Conservation (phyloP, 192 early-diverging fungal species). For the Coemansia sp. region DNA sequence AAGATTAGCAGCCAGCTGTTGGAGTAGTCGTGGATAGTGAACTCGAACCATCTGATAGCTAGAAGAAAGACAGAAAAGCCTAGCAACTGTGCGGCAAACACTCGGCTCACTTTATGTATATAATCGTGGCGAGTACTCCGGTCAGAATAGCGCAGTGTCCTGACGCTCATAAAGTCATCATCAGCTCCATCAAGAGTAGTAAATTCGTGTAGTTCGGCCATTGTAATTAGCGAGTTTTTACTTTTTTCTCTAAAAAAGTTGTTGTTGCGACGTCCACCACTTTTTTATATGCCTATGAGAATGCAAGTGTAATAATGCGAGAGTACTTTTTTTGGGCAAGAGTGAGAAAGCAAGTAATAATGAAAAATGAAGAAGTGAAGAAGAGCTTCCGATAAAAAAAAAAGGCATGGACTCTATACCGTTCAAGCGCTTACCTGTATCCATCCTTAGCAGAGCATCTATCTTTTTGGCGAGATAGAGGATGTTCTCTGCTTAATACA, state of each 20-base stretch:
- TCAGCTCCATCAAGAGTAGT: not conserved
- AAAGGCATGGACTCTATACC: not conserved
- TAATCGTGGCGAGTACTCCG: slow-evolving; percentile 2
- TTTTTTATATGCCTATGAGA: not conserved
- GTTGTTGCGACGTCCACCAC: not conserved
- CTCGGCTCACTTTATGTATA: not conserved
- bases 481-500: not conserved
- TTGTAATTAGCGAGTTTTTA: not conserved
- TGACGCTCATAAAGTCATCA: slow-evolving; percentile 5
- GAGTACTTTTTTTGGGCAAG: not conserved
- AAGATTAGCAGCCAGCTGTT: slow-evolving; percentile 9
- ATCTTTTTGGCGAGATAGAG: not conserved
- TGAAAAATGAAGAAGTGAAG: not conserved
- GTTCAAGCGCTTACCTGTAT: not conserved
- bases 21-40: slow-evolving; percentile 6
- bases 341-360: not conserved
- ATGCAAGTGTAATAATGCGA: not conserved
- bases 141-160: not conserved
- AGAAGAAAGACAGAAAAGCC: slow-evolving; percentile 6
- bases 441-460: not conserved
- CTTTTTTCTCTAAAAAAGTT: not conserved
- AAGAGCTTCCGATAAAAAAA: not conserved
- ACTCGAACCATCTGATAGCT: slow-evolving; percentile 5
- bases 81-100: slow-evolving; percentile 6
- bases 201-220: not conserved